phyloP scores from a whole-genome alignment of 225 moss, liverwort and hornwort species.

The Physcomitrium patens region DNA sequence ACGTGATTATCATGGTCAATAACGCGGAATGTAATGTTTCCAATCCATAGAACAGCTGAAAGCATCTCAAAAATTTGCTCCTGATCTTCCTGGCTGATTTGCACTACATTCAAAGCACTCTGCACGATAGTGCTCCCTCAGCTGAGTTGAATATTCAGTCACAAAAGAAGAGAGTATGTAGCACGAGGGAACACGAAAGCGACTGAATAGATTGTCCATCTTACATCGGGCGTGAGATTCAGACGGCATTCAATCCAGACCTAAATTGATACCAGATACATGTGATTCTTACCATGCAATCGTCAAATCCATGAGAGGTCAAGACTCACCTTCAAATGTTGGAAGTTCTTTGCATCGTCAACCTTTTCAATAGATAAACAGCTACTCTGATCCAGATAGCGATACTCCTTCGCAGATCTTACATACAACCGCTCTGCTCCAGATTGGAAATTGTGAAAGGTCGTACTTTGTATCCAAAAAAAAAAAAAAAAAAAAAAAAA shows the following conservation, averaged over 20 bases:
- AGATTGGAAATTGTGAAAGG: slow-evolving; percentile 10
- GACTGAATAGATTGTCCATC: neutral
- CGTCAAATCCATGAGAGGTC: neutral
- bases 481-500: no score
- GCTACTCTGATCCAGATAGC: slow-evolving; percentile 77
- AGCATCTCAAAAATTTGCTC: slow-evolving; percentile 83
- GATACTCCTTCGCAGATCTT: slow-evolving; percentile 66
- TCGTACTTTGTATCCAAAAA: neutral
- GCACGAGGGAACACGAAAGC: neutral
- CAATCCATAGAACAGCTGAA: slow-evolving; percentile 82
- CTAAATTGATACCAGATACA: neutral
- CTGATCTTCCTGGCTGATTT: slow-evolving; percentile 79
- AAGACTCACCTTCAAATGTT: slow-evolving; percentile 52
- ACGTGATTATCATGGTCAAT: slow-evolving; percentile 75
- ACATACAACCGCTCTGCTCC: slow-evolving; percentile 67
- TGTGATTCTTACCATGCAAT: neutral
- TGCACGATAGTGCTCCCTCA: slow-evolving; percentile 35
- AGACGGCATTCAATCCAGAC: neutral
- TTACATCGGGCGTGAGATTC: neutral
- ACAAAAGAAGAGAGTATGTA: neutral
- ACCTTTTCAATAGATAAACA: slow-evolving; percentile 75
- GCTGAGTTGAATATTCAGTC: neutral
- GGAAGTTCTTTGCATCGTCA: slow-evolving; percentile 68
- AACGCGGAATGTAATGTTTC: slow-evolving; percentile 69
- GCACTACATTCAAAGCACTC: slow-evolving; percentile 88